phyloP scores from a whole-genome alignment of 148 eudicot species.

The Nepenthes gracilis region DNA sequence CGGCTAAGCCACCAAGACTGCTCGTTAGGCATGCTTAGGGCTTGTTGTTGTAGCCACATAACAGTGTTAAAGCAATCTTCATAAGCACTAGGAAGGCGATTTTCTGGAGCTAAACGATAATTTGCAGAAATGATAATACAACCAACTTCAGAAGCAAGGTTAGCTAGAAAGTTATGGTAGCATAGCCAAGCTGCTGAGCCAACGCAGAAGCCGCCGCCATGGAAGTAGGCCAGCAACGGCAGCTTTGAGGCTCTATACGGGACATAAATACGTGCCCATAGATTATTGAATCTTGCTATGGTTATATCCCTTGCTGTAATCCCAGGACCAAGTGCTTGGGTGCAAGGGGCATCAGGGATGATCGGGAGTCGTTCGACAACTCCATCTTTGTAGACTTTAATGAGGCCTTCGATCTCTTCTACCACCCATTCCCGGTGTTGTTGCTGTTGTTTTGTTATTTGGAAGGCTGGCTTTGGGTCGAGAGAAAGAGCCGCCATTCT shows the following conservation, averaged over 20 bases:
- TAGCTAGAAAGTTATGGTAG: constrained; percentile 65
- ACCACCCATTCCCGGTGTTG: constrained; percentile 6
- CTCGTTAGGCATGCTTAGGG: constrained; percentile 4
- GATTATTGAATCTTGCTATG: constrained; percentile 23
- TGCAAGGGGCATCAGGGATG: constrained; percentile 31
- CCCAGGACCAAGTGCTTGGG: constrained; percentile 18
- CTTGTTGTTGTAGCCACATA: constrained; percentile 43
- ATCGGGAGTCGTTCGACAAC: constrained; percentile 31
- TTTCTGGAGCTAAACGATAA: constrained; percentile 72
- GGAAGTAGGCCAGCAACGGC: constrained; percentile 61
- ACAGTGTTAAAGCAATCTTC: constrained; percentile 54
- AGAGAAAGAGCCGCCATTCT: too few relatives aligned
- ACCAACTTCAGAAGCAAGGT: constrained; percentile 32
- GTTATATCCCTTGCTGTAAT: constrained; percentile 30
- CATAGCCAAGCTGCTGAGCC: constrained; percentile 80
- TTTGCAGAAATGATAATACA: constrained; percentile 55
- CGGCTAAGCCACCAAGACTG: constrained; percentile 32
- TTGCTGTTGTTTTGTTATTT: too few relatives aligned
- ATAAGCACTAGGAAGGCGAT: constrained; percentile 71
- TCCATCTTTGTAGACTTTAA: constrained; percentile 36
- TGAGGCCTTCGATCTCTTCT: constrained; percentile 52
- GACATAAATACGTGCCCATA: constrained; percentile 54
- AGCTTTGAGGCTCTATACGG: constrained; percentile 20
- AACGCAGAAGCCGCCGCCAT: constrained; percentile 89
- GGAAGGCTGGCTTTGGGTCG: too few relatives aligned